Percentiles rank a stretch among this genome's conserved stretches.
These are phyloP conservation scores for Sutorius australiensis DNA, from an alignment of 768 basidiomycete species.

Conservation along the genomic window DNA sequence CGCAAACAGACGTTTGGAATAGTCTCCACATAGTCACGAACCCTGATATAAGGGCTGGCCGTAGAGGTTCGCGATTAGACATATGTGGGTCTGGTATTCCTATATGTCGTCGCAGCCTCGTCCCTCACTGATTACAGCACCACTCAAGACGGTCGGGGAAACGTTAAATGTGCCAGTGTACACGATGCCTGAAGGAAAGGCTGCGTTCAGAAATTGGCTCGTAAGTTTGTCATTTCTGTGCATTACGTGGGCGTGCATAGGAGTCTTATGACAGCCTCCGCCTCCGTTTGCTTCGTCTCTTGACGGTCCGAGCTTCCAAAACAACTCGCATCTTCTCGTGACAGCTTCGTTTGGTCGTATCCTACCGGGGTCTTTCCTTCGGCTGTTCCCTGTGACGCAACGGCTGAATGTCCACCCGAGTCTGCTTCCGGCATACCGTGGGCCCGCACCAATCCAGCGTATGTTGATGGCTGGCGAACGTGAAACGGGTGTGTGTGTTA, in stretches of 20 bases:
- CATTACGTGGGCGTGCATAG: neutral
- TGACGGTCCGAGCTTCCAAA: slow-evolving; percentile 15
- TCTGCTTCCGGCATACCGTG: slow-evolving; percentile 80
- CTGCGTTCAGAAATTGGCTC: slow-evolving; percentile 62
- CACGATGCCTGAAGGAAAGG: slow-evolving; percentile 55
- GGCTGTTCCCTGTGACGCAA: slow-evolving; percentile 52
- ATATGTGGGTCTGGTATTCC: slow-evolving; percentile 39
- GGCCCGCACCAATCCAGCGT: slow-evolving; percentile 87
- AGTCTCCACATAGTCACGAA: slow-evolving; percentile 66
- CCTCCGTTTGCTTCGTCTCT: slow-evolving; percentile 29
- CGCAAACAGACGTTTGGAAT: slow-evolving; percentile 71
- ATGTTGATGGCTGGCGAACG: slow-evolving; percentile 63
- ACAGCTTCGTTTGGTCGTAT: slow-evolving; percentile 93
- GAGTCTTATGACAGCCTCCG: slow-evolving; percentile 40
- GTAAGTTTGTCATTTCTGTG: slow-evolving; percentile 35
- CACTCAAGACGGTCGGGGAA: slow-evolving; percentile 59
- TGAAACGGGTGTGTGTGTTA: slow-evolving; percentile 77
- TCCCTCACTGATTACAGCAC: slow-evolving; percentile 45
- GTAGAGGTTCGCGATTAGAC: slow-evolving; percentile 54
- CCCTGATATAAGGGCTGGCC: slow-evolving; percentile 60
- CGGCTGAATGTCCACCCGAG: slow-evolving; percentile 90
- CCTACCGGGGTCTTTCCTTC: slow-evolving; percentile 58
- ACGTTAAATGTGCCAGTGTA: slow-evolving; percentile 51
- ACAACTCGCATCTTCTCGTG: slow-evolving; percentile 56
- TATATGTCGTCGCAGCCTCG: neutral